These are phyloP conservation scores for Trametopsis cervina DNA, from an alignment of 768 basidiomycete genomes.

Conservation along the genomic window DNA sequence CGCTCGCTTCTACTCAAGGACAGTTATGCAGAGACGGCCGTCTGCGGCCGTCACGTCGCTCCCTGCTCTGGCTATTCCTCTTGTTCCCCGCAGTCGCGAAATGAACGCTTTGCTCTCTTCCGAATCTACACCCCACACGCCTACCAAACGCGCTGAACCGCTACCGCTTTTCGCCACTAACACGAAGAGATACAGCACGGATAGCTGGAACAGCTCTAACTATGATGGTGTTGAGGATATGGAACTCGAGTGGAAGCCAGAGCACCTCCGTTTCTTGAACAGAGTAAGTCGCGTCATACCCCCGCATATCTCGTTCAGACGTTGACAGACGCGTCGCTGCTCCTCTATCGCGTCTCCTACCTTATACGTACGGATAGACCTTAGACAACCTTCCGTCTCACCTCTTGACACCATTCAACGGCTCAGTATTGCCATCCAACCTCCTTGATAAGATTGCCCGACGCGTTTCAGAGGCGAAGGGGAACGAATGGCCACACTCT, in stretches of 20 bases:
- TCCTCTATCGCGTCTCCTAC: conserved; percentile 5
- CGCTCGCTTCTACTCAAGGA: conserved; percentile 18
- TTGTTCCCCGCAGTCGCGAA: conserved; percentile 35
- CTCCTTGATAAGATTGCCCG: conserved; percentile 83
- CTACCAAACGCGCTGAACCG: conserved; percentile 46
- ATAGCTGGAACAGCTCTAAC: conserved; percentile 83
- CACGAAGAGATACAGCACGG: conserved; percentile 62
- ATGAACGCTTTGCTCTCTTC: conserved; percentile 45
- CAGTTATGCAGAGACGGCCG: conserved; percentile 34
- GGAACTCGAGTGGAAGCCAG: conserved; percentile 67
- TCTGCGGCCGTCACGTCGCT: conserved; percentile 45
- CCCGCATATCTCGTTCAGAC: background rate
- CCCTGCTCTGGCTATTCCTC: conserved; percentile 54
- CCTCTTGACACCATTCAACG: conserved; percentile 83
- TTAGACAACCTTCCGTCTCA: conserved; percentile 78
- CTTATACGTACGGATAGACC: conserved; percentile 38
- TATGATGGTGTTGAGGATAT: conserved; percentile 54
- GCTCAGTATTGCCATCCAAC: conserved; percentile 77
- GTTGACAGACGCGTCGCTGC: conserved; percentile 7
- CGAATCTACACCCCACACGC: conserved; percentile 47
- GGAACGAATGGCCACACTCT: conserved; percentile 76
- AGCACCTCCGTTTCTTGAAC: conserved; percentile 60
- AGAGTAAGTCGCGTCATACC: conserved; percentile 40
- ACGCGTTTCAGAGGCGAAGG: conserved; percentile 68
- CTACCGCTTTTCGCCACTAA: conserved; percentile 41